Evolutionary conservation across 2,329 filamentous ascomycete species (phyloP), one percentile per base, ranked within the genome.

Genomic region (Colletotrichum tabaci): DNA sequence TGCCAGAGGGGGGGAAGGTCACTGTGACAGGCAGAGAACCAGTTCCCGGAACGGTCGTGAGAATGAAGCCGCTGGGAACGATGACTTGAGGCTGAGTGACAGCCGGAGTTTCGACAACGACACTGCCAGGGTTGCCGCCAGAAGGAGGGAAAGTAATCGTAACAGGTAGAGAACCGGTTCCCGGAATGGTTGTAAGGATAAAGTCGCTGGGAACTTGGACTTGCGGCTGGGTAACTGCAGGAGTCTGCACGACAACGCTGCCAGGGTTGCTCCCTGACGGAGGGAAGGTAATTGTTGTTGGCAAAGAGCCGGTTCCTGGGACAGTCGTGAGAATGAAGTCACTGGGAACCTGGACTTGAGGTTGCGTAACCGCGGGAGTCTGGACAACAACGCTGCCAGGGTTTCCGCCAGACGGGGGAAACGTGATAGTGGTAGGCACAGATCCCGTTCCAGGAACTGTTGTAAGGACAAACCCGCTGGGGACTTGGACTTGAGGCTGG

Each of bases 251-350:
- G 10, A 63, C 46, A 8, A 63, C 61, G 8, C 30, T 44, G 10
- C 61, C 61, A 4, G 61, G 61, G 21, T 63, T 63, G 15, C 35
- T 63, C 8, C 62, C 62, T 10, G 62, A 56, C 2, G 62, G 62
- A 6, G 40, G 62, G 16, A 58, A 35, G 2, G 62, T 66, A 1
- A 66, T 12, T 1, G 62, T 58, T 16, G 40, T 47, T 9, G 62
- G 26, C 15, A 50, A 0, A 8, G 47, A 42, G 2, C 61, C 61
- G 16, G 47, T 53, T 10, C 30, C 40, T 2, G 12, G 35, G 2
- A 21, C 38, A 1, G 61, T 63, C 4, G 47, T 42, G 10, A 53
- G 61, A 13, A 53, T 30, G 15, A 64, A 64, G 21, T 23, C 57
- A 10, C 40, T 60, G 3, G 65, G 65, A 6, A 67, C 65, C 6